These are phyloP conservation scores for Bombardia bombarda DNA, from an alignment of 495 filamentous ascomycete genomes.

Conservation along the genomic window DNA sequence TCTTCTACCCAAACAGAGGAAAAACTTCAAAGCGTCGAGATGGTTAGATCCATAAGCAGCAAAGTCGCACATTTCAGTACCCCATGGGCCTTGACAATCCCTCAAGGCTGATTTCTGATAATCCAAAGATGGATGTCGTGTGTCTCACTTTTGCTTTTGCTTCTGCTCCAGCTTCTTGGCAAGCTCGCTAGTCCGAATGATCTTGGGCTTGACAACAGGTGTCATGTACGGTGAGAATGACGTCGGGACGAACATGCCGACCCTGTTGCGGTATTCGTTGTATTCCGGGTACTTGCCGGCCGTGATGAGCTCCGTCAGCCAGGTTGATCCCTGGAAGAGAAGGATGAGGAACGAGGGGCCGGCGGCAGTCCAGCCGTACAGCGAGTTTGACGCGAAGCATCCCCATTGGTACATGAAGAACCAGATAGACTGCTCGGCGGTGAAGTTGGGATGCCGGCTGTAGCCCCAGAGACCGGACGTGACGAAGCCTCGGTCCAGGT, in stretches of 20 bases:
- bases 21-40: too few species aligned
- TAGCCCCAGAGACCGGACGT: conserved; percentile 78
- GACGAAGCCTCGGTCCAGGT: conserved; percentile 88
- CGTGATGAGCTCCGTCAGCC: conserved; percentile 77
- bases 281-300: conserved; percentile 84
- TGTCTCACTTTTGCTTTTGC: conserved; percentile 5
- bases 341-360: conserved; percentile 62
- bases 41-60: too few species aligned
- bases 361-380: conserved; percentile 71
- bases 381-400: conserved; percentile 59
- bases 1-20: too few species aligned
- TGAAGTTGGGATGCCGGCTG: conserved; percentile 90
- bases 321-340: conserved; percentile 83
- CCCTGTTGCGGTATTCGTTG: conserved; percentile 67
- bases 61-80: too few species aligned
- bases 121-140: too few species aligned
- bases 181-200: conserved; percentile 40
- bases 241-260: conserved; percentile 76
- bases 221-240: conserved; percentile 25
- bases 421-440: conserved; percentile 90
- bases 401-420: conserved; percentile 78
- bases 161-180: conserved; percentile 25
- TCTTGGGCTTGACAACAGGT: conserved; percentile 22
- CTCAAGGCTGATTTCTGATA: neutral
- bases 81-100: neutral